Base-by-base conservation (phyloP, 176 grass and related monocot species). In the Musa itinerans region DNA sequence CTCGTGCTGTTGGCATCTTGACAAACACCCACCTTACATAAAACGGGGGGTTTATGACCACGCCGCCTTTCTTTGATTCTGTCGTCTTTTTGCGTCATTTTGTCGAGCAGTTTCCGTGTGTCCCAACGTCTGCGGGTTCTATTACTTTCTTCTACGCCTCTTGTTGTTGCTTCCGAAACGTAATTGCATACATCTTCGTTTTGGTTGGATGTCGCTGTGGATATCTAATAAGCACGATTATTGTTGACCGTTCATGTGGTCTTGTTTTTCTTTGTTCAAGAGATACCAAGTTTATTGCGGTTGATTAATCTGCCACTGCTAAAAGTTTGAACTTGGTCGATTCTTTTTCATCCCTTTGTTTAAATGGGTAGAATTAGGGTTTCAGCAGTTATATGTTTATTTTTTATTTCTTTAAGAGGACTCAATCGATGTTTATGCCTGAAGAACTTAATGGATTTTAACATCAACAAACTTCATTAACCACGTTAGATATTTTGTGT, bases 81-180 rank as follows among this genome's bases (percentile, higher is more conserved):
- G 8, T 51, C 17, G 2, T 70, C 10, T 79, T 12, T 78, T 49
- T 69, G 65, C 25, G 27, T 56, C 65, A 70, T 69, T 71, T 69
- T 29, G 8, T 79, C 77, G 65, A 79, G 54, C 53, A 70, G 2
- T 16, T 69, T 21, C 2, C 24, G 48, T 26, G 19, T 17, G 15
- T 29, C 5, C 34, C 4, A 25, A 10, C 12, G 34, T 43, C 34
- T 4, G 34, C 19, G 27, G 24, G 21, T 29, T 14, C 63, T 25
- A 43, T 43, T 43, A 6, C 34, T 66, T 1, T 11, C 11, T 3
- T 14, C 63, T 66, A 66, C 0, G 20, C 16, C 0, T 21, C 2
- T 11, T 25, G 29, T 11, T 70, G 16, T 8, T 70, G 34, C 4
- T n/a, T 70, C 51, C 20, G 68, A 51, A 11, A 50, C 68, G 17